phyloP scores from a whole-genome alignment of 1,284 basidiomycete genomes.

The Exsudoporus floridanus region DNA sequence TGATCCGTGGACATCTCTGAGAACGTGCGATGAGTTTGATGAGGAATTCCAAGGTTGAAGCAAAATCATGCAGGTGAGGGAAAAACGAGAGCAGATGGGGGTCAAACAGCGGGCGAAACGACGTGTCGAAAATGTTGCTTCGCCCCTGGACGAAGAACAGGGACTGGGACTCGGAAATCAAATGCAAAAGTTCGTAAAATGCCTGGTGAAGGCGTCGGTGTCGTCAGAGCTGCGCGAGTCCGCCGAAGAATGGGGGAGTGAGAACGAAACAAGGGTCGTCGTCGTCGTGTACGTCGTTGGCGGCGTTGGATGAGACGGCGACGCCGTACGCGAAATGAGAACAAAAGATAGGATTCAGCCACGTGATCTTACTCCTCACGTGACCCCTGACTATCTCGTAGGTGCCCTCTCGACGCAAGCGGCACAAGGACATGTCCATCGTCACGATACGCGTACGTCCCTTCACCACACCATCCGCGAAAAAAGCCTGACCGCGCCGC shows the following conservation, averaged over 20 bases:
- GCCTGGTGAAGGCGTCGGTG: background rate
- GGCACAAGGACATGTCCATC: slow-evolving; percentile 51
- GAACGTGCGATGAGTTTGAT: slow-evolving; percentile 12
- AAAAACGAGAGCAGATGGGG: background rate
- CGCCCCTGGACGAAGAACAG: slow-evolving; percentile 8
- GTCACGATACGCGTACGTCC: slow-evolving; percentile 61
- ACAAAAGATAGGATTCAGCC: slow-evolving; percentile 18
- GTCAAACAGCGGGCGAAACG: background rate
- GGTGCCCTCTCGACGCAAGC: background rate
- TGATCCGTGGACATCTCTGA: slow-evolving; percentile 31
- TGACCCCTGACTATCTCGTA: slow-evolving; percentile 3
- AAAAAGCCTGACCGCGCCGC: background rate
- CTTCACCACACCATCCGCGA: background rate
- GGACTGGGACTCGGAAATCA: slow-evolving; percentile 8
- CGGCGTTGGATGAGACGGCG: slow-evolving; percentile 7
- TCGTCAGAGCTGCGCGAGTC: background rate
- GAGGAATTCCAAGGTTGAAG: slow-evolving; percentile 12
- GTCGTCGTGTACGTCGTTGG: slow-evolving; percentile 18
- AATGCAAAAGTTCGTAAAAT: slow-evolving; percentile 4
- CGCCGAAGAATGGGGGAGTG: background rate
- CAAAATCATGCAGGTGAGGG: slow-evolving; percentile 19
- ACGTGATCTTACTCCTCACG: slow-evolving; percentile 15
- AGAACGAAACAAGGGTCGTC: background rate
- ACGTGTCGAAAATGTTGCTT: slow-evolving; percentile 13
- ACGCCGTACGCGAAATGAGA: slow-evolving; percentile 24